Conservation (phyloP, 164 flowering plant genomes). For the Santalum album region DNA sequence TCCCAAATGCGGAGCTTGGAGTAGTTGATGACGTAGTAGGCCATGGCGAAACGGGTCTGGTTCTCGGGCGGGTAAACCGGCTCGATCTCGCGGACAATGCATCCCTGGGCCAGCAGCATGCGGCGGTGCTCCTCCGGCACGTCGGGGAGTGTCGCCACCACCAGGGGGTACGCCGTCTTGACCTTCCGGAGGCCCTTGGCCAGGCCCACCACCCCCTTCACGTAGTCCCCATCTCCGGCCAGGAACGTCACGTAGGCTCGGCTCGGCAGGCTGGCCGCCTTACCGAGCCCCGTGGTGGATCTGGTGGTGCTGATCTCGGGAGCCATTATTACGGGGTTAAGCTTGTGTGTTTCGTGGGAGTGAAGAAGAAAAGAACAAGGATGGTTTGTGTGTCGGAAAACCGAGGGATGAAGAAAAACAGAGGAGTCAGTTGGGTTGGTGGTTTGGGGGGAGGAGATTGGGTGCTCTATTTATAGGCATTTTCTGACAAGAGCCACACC, state of each 20-base stretch:
- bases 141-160: background rate
- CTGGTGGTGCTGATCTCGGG: no score
- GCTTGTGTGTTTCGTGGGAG: no score
- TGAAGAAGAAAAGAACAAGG: no score
- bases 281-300: no score
- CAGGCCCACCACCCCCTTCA: background rate
- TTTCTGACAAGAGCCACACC: no score
- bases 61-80: background rate
- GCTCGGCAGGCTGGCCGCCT: background rate
- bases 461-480: no score
- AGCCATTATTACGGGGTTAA: no score
- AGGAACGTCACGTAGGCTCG: constrained; percentile 5
- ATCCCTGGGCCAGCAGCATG: background rate
- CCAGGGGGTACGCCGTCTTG: background rate
- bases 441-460: no score
- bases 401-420: no score
- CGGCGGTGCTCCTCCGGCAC: constrained; percentile 6
- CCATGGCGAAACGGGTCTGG: constrained; percentile 1
- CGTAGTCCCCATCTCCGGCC: constrained; percentile 2
- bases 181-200: background rate
- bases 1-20: constrained; percentile 5
- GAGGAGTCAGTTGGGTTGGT: no score
- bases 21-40: constrained; percentile 3
- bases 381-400: no score
- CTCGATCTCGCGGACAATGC: background rate